These are phyloP conservation scores for Ogataea paraovalis DNA, from an alignment of 805 yeast species.

Conservation along the genomic window DNA sequence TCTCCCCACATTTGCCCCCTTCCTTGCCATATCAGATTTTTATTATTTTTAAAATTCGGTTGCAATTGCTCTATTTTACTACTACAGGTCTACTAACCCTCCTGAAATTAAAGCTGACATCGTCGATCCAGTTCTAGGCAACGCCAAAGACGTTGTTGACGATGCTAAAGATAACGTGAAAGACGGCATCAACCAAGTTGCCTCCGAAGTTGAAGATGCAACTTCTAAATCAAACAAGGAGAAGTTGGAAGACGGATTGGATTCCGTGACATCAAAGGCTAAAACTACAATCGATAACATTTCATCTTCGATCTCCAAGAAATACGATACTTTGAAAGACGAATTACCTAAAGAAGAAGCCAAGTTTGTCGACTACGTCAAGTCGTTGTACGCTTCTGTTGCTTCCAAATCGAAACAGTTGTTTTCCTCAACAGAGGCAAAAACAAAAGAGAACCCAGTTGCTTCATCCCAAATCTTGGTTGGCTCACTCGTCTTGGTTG, in stretches of 20 bases:
- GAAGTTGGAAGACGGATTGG: constrained; percentile 12
- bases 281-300: constrained; percentile 14
- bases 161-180: constrained; percentile 7
- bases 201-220: constrained; percentile 9
- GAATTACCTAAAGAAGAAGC: constrained; percentile 19
- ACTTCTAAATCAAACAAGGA: constrained; percentile 7
- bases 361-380: constrained; percentile 12
- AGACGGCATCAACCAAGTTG: not conserved
- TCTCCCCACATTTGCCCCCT: no score
- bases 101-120: not conserved
- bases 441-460: constrained; percentile 18
- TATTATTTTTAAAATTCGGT: no score
- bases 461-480: constrained; percentile 19
- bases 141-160: constrained; percentile 10
- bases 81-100: not conserved
- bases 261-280: constrained; percentile 13
- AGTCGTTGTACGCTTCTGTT: constrained; percentile 9
- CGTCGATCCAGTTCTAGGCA: not conserved
- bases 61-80: not conserved
- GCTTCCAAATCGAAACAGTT: constrained; percentile 8
- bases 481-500: constrained; percentile 17
- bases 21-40: no score
- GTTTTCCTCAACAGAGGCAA: constrained; percentile 12
- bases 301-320: constrained; percentile 6
- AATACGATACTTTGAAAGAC: constrained; percentile 18